Evolutionary conservation across 768 basidiomycete genomes (phyloP).

Genomic region (Fomitopsis serialis): DNA sequence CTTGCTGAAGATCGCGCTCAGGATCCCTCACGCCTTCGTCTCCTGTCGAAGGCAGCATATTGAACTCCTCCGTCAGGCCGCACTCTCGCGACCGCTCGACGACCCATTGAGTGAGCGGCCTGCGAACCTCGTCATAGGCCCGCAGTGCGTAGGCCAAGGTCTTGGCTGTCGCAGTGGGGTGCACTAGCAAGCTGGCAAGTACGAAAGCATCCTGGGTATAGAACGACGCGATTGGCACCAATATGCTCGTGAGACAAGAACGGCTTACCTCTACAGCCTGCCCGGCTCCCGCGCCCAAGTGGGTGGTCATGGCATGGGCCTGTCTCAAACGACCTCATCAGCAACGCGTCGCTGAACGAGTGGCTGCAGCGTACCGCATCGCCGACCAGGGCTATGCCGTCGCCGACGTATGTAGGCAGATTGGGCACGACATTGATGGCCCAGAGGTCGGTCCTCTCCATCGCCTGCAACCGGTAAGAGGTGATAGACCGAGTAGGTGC

Average conservation of each 20-base stretch:
- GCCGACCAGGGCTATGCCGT: conserved; percentile 17
- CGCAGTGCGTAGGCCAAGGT: too few relatives aligned
- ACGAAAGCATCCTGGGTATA: conserved; percentile 27
- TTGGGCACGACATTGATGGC: conserved; percentile 14
- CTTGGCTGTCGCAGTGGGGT: too few relatives aligned
- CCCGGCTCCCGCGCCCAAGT: conserved; percentile 44
- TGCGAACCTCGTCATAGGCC: too few relatives aligned
- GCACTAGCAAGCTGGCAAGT: conserved; percentile 24
- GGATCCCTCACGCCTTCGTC: conserved; percentile 1
- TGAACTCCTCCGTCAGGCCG: too few relatives aligned
- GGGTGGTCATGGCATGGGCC: conserved; percentile 45
- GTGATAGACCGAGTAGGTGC: too few relatives aligned
- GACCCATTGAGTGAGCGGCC: too few relatives aligned
- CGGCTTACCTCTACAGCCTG: conserved; percentile 42
- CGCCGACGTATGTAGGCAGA: conserved; percentile 19
- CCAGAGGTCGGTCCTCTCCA: conserved; percentile 16
- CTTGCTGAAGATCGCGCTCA: too few relatives aligned
- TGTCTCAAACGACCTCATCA: too few relatives aligned
- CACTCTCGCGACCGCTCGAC: too few relatives aligned
- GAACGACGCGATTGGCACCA: too few relatives aligned
- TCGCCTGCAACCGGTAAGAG: too few relatives aligned
- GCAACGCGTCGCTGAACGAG: too few relatives aligned
- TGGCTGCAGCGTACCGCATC: not conserved
- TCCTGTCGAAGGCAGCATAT: conserved; percentile 7
- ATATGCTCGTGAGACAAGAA: not conserved